phyloP scores from a whole-genome alignment of 768 basidiomycete species.

The Glaciozyma antarctica region DNA sequence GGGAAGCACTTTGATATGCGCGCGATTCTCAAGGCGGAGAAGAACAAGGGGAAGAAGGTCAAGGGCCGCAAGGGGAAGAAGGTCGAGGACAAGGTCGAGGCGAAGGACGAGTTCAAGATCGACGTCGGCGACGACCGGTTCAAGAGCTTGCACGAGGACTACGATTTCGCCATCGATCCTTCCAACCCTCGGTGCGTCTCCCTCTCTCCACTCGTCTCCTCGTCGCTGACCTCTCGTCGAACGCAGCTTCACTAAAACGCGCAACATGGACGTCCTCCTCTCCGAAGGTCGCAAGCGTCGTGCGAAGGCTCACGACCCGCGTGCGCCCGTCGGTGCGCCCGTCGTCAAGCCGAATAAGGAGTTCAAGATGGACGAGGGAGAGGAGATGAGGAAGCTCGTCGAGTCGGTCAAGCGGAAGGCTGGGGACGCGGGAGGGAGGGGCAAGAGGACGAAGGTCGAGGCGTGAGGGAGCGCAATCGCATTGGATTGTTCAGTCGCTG shows the following conservation, averaged over 20 bases:
- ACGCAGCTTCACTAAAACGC: slow-evolving; percentile 79
- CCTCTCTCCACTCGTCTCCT: not conserved
- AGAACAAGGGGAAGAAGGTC: slow-evolving; percentile 43
- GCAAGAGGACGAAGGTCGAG: slow-evolving; percentile 25
- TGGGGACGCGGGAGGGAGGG: slow-evolving; percentile 39
- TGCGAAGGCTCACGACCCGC: slow-evolving; percentile 12
- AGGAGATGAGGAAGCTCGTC: slow-evolving; percentile 56
- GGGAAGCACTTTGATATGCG: slow-evolving; percentile 83
- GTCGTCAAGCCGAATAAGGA: slow-evolving; percentile 8
- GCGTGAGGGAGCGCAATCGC: not conserved
- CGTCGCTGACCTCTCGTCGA: slow-evolving; percentile 1
- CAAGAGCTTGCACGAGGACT: slow-evolving; percentile 74
- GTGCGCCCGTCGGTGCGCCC: slow-evolving; percentile 35
- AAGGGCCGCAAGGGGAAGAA: slow-evolving; percentile 41
- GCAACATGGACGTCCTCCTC: slow-evolving; percentile 73
- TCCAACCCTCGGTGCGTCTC: slow-evolving; percentile 77
- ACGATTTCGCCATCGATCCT: slow-evolving; percentile 89
- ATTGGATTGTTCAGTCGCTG: too few relatives aligned
- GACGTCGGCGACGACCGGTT: slow-evolving; percentile 83
- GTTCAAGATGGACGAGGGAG: slow-evolving; percentile 34
- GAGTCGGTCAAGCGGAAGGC: slow-evolving; percentile 76
- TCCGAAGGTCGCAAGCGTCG: slow-evolving; percentile 69
- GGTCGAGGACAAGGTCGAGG: slow-evolving; percentile 50
- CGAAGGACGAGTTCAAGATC: slow-evolving; percentile 71
- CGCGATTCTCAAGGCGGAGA: slow-evolving; percentile 78